These are phyloP conservation scores for Leishmania gerbilli DNA, from an alignment of 208 protist species.

Conservation along the genomic window DNA sequence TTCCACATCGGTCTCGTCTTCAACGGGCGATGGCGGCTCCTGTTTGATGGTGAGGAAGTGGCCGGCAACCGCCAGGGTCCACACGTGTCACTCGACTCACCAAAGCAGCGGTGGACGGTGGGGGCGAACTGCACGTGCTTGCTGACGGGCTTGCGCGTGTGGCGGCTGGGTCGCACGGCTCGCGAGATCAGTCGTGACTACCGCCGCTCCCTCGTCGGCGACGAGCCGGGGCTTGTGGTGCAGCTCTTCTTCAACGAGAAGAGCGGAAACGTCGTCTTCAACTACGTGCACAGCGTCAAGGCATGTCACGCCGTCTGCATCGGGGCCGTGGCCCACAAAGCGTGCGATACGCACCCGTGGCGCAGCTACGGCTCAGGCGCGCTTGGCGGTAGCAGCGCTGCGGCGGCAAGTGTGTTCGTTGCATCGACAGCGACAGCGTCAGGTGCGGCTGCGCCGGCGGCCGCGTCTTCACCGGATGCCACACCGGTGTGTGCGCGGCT, in stretches of 20 bases:
- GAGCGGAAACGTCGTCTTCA: conserved; percentile 84
- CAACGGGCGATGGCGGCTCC: conserved; percentile 86
- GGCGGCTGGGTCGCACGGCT: conserved; percentile 55
- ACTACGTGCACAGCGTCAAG: conserved; percentile 50
- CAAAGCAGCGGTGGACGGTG: conserved; percentile 80
- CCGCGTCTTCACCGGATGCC: conserved; percentile 18
- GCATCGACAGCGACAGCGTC: neutral
- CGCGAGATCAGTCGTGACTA: conserved; percentile 82
- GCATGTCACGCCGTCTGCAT: conserved; percentile 60
- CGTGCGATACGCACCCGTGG: conserved; percentile 47
- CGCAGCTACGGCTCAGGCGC: conserved; percentile 19
- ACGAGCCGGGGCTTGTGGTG: conserved; percentile 74
- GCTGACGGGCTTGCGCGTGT: conserved; percentile 84
- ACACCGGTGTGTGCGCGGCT: conserved; percentile 25
- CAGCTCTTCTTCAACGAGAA: conserved; percentile 87
- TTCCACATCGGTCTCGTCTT: conserved; percentile 90
- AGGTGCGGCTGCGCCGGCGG: neutral
- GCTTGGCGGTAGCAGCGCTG: neutral
- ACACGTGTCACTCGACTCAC: conserved; percentile 73
- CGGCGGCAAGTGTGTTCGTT: neutral
- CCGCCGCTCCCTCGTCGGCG: conserved; percentile 53
- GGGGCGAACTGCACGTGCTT: conserved; percentile 76
- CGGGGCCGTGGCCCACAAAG: conserved; percentile 49
- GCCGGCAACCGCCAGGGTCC: conserved; percentile 65
- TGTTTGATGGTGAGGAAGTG: conserved; percentile 79